Evolutionary conservation across 345 rosid species (phyloP), one percentile per base, ranked within the genome.

Genomic region (Acer campestre): DNA sequence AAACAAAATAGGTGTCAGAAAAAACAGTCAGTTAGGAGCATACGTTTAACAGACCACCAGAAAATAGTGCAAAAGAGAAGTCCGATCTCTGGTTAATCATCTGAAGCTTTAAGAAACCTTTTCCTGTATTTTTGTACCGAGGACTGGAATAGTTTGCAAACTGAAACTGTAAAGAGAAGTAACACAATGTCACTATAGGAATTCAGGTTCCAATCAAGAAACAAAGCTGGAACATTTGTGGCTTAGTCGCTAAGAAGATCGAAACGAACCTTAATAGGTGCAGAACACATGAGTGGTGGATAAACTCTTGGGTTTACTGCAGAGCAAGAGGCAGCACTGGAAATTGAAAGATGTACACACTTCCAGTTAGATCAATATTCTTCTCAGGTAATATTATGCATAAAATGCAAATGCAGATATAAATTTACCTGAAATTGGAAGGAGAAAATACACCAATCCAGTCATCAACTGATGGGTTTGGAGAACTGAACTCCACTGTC

Each of bases 371-470:
- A 62, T 29, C 3, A 66, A 71, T 56, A 67, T 53, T 11, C 31
- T 70, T 46, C 38, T 35, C 38, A 38, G 29, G 63, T 53, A 29
- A 2, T 9, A 51, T 8, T 51, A 11, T 17, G 38, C 35, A 29
- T 22, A 44, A 42, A 49, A 68, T 17, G 49, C 62, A 67, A 76
- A 63, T 8, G 17, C 61, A 69, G n/a, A 16, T 23, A 48, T 9
- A 27, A 11, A 44, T 53, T 49, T 81, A 92, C 94, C 88, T 89
- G 85, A 92, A 88, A 81, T 90, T 85, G 68, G 90, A 86, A 75
- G 94, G 93, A 67, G 97, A 92, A 85, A 92, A 90, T 38, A 92
- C 93, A 63, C 89, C 97, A 79, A 92, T 88, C 93, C 97, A 89
- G 75, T 93, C 92, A 85, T 86, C 90, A 83, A 73, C 67, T 14